phyloP scores from a whole-genome alignment of 441 rosid species.

The Rhodomyrtus psidioides region DNA sequence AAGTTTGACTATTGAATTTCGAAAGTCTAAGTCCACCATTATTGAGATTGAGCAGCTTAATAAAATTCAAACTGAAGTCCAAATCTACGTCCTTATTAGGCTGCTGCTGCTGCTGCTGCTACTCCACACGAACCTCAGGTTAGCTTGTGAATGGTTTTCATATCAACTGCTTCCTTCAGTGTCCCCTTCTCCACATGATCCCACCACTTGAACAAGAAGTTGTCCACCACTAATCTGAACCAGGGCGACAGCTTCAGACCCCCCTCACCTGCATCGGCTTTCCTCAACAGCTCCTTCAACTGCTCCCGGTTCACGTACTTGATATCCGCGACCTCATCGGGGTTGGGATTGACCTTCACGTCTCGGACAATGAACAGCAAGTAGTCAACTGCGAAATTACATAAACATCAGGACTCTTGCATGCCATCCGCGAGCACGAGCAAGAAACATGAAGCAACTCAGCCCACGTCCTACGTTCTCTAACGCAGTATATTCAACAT shows the following conservation, averaged over 20 bases:
- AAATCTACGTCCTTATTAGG: not conserved
- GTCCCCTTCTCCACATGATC: slow-evolving; percentile 76
- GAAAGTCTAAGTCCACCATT: not conserved
- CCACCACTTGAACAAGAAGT: slow-evolving; percentile 96
- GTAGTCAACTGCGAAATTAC: slow-evolving; percentile 63
- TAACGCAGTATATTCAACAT: not conserved
- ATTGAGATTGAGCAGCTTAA: not conserved
- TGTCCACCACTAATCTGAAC: slow-evolving; percentile 90
- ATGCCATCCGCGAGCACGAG: not conserved
- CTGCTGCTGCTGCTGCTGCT: too few relatives aligned
- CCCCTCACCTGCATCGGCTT: slow-evolving; percentile 81
- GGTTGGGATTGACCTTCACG: slow-evolving; percentile 64
- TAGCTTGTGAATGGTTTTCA: slow-evolving; percentile 77
- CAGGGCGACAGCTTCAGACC: slow-evolving; percentile 84
- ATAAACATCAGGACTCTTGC: not conserved
- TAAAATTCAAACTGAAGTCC: not conserved
- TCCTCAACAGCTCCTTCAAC: slow-evolving; percentile 71
- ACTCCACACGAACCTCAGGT: slow-evolving; percentile 1
- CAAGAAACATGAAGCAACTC: not conserved
- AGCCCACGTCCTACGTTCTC: not conserved
- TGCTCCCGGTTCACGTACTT: slow-evolving; percentile 71
- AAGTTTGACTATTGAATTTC: not conserved
- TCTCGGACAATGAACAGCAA: slow-evolving; percentile 77
- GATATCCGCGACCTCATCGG: slow-evolving; percentile 77
- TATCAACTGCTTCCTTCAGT: slow-evolving; percentile 52